phyloP scores from a whole-genome alignment of 371 early-diverging fungal species.

The Saksenaea vasiformis region DNA sequence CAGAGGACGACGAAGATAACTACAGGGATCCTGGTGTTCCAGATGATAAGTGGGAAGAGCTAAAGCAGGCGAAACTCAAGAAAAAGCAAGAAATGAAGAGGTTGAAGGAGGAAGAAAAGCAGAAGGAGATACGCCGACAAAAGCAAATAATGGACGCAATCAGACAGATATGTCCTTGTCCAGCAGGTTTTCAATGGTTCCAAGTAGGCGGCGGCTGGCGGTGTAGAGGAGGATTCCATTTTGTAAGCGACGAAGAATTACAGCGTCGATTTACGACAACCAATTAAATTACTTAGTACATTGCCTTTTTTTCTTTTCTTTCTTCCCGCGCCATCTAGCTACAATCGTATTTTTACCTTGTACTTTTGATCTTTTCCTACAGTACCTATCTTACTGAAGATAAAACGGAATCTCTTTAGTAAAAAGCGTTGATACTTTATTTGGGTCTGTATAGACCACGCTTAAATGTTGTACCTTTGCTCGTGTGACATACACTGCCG shows the following conservation, averaged over 20 bases:
- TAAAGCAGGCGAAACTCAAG: not conserved
- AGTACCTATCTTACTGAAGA: too few species aligned
- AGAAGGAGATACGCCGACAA: not conserved
- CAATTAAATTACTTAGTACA: not conserved
- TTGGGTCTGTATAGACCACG: too few species aligned
- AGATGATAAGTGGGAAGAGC: not conserved
- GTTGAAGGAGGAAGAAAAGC: not conserved
- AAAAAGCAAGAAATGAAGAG: not conserved
- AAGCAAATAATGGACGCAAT: not conserved
- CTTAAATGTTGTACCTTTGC: too few species aligned
- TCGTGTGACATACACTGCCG: too few species aligned
- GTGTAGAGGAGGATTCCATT: not conserved
- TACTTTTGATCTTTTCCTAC: too few species aligned
- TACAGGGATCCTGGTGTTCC: not conserved
- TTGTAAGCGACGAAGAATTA: not conserved
- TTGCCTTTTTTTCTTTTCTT: not conserved
- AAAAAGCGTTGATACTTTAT: too few species aligned
- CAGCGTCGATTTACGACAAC: not conserved
- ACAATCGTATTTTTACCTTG: too few species aligned
- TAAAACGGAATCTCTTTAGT: too few species aligned
- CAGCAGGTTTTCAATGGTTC: not conserved
- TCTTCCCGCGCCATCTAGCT: too few species aligned
- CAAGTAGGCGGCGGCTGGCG: not conserved
- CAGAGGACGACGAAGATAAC: not conserved
- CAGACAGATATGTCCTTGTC: not conserved